Evolutionary conservation across 2,329 filamentous ascomycete species (phyloP).

Genomic region (Beauveria sp.): DNA sequence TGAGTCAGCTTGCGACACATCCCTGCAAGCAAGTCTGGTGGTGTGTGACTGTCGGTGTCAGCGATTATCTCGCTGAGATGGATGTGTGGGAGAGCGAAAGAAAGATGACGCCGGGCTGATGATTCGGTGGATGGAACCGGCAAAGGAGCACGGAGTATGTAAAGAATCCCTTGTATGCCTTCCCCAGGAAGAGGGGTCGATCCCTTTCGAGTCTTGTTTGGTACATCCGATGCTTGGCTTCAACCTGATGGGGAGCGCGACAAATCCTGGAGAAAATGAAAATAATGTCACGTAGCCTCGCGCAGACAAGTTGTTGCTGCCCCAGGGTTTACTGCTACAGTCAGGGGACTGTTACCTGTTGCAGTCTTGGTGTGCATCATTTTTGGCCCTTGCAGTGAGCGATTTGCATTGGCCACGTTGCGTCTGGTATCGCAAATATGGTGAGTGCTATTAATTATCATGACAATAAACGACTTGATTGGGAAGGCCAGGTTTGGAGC

Average conservation of each 20-base stretch:
- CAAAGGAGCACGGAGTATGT: not conserved
- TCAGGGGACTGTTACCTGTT: not conserved
- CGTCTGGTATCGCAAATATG: not conserved
- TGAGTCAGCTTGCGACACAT: constrained; percentile 3
- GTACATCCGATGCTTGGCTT: not conserved
- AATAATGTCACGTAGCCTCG: constrained; percentile 4
- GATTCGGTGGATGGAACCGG: not conserved
- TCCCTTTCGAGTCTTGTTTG: not conserved
- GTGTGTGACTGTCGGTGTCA: constrained; percentile 1
- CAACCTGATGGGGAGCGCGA: not conserved
- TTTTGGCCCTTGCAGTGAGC: not conserved
- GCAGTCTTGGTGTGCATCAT: not conserved
- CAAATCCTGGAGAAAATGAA: not conserved
- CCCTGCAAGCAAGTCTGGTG: not conserved
- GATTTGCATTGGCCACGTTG: constrained; percentile 8
- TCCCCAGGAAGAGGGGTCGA: not conserved
- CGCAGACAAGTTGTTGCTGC: not conserved
- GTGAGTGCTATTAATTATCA: not conserved
- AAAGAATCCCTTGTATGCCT: not conserved
- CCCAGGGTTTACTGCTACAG: not conserved
- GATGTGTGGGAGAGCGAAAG: not conserved
- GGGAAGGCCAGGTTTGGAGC: constrained; percentile 1
- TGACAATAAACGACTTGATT: not conserved
- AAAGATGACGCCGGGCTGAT: not conserved
- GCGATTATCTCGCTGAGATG: not conserved